Percentiles rank a stretch among this genome's conserved stretches.
phyloP scores from a whole-genome alignment of 805 yeast species.

The Candida broadrunensis region DNA sequence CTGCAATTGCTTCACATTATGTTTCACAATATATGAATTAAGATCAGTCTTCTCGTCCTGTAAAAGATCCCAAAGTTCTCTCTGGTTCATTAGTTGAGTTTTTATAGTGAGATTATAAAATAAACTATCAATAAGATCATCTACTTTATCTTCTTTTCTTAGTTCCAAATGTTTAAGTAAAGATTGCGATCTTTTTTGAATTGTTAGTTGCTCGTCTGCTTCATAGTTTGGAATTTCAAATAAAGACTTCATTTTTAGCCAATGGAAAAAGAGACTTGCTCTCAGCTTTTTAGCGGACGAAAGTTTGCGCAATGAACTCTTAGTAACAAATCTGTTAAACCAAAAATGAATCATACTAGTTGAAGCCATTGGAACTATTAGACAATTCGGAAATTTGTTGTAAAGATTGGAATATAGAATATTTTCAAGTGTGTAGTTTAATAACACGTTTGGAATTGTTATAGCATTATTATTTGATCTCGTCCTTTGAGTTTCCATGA shows the following conservation, averaged over 20 bases:
- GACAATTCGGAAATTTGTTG: constrained; percentile 7
- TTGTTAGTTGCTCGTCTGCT: constrained; percentile 2
- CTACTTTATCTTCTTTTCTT: constrained; percentile 22
- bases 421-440: constrained; percentile 37
- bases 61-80: constrained; percentile 12
- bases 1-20: constrained; percentile 15
- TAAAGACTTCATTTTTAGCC: constrained; percentile 5
- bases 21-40: constrained; percentile 18
- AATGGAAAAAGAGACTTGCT: constrained; percentile 6
- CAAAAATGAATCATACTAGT: constrained; percentile 36
- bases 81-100: constrained; percentile 18
- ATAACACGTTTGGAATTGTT: constrained; percentile 37
- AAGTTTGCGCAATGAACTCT: constrained; percentile 3
- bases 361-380: constrained; percentile 35
- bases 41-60: constrained; percentile 17
- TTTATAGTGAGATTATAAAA: constrained; percentile 29
- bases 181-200: constrained; percentile 1
- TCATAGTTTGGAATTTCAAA: constrained; percentile 6
- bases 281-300: constrained; percentile 1
- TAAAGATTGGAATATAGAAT: constrained; percentile 30
- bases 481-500: constrained; percentile 40
- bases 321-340: constrained; percentile 29
- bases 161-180: constrained; percentile 6
- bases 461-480: constrained; percentile 28
- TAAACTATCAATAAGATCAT: constrained; percentile 40